A percentile compares a stretch with the other conserved stretches of the same genome.
phyloP scores from a whole-genome alignment of 1,139 yeast species.

The Blastobotrys capitulatus region DNA sequence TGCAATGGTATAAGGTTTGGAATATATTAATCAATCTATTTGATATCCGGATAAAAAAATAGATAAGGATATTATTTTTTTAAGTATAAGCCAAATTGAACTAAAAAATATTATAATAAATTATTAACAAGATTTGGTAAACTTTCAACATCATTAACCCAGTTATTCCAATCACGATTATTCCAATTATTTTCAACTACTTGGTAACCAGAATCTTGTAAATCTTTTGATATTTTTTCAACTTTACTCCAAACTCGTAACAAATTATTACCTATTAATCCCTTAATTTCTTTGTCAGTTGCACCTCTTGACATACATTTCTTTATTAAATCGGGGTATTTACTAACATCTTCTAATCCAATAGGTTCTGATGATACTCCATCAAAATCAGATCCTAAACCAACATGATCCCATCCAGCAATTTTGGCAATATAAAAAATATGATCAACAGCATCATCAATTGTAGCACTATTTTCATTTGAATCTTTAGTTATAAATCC shows the following conservation, averaged over 20 bases:
- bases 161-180: too few relatives aligned
- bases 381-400: slow-evolving; percentile 46
- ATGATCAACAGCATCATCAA: slow-evolving; percentile 48
- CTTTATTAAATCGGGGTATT: slow-evolving; percentile 45
- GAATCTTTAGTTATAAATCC: slow-evolving; percentile 32
- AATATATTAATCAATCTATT: too few relatives aligned
- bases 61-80: too few relatives aligned
- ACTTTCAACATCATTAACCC: too few relatives aligned
- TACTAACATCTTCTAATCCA: slow-evolving; percentile 50
- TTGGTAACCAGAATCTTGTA: too few relatives aligned
- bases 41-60: too few relatives aligned
- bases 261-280: slow-evolving; percentile 2
- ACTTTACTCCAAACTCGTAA: neutral
- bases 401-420: slow-evolving; percentile 53
- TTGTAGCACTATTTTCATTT: slow-evolving; percentile 25
- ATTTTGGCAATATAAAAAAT: slow-evolving; percentile 38
- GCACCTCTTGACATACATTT: slow-evolving; percentile 34
- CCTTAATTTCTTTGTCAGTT: slow-evolving; percentile 9
- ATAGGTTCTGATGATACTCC: slow-evolving; percentile 38
- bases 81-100: too few relatives aligned
- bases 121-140: too few relatives aligned
- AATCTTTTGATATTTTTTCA: too few relatives aligned
- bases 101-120: too few relatives aligned
- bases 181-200: too few relatives aligned
- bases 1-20: too few relatives aligned